These are phyloP conservation scores for Mycocentrospora acerina DNA, from an alignment of 2,329 filamentous ascomycete species.

Conservation along the genomic window DNA sequence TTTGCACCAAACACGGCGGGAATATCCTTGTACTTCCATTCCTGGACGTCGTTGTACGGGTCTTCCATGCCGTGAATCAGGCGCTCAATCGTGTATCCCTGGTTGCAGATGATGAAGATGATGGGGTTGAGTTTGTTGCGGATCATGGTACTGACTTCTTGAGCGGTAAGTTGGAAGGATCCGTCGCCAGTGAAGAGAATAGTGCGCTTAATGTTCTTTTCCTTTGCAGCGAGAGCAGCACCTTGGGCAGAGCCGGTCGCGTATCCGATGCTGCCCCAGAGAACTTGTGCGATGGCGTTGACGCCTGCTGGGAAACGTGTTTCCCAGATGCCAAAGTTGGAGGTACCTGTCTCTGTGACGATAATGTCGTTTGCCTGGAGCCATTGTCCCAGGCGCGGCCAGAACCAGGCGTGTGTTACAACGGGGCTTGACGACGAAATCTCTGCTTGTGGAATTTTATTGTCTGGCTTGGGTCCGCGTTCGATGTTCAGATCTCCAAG, in stretches of 20 bases:
- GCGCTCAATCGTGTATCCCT: conserved; percentile 87
- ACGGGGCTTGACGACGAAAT: conserved; percentile 33
- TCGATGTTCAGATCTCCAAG: conserved; percentile 59
- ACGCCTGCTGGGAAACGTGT: conserved; percentile 76
- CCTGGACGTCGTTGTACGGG: conserved; percentile 75
- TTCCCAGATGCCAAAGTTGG: conserved; percentile 87
- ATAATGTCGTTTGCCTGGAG: conserved; percentile 72
- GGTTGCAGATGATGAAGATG: conserved; percentile 84
- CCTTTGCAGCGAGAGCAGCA: conserved; percentile 73
- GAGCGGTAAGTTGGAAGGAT: conserved; percentile 79
- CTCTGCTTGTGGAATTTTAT: conserved; percentile 48
- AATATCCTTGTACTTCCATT: conserved; percentile 72
- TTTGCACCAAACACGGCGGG: conserved; percentile 67
- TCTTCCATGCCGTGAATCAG: conserved; percentile 83
- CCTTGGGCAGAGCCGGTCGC: conserved; percentile 64
- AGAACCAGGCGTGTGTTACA: conserved; percentile 74
- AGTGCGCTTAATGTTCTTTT: conserved; percentile 62
- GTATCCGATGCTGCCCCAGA: conserved; percentile 70
- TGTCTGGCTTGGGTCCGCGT: conserved; percentile 55
- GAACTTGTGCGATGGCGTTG: conserved; percentile 77
- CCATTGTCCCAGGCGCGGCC: conserved; percentile 74
- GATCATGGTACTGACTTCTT: conserved; percentile 84
- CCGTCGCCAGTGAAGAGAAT: conserved; percentile 90
- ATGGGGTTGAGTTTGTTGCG: conserved; percentile 72
- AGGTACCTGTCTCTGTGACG: conserved; percentile 83